A percentile compares a stretch with the other conserved stretches of the same genome.
Evolutionary conservation across 2,329 filamentous ascomycete genomes (phyloP).

Genomic region (Teratosphaeria gauchensis): DNA sequence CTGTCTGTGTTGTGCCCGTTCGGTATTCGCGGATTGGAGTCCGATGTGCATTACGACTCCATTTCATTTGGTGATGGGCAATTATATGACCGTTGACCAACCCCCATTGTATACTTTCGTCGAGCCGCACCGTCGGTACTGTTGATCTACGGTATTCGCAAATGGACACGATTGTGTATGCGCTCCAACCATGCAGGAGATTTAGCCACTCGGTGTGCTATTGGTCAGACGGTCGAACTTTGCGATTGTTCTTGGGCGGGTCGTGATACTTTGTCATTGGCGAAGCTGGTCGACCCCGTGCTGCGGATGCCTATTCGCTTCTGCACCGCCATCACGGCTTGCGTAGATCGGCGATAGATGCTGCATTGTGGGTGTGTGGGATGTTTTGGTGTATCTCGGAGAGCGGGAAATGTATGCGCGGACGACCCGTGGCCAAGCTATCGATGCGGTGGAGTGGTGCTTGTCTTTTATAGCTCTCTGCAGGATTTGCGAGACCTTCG

Average conservation of each 20-base stretch:
- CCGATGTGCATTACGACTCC: background rate
- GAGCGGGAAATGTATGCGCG: too few relatives aligned
- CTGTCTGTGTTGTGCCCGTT: background rate
- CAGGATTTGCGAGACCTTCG: too few relatives aligned
- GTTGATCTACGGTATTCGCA: background rate
- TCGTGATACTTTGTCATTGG: background rate
- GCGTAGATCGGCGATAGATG: background rate
- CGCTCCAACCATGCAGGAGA: too few relatives aligned
- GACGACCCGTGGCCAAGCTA: too few relatives aligned
- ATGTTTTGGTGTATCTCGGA: background rate
- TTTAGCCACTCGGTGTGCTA: too few relatives aligned
- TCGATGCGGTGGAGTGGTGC: too few relatives aligned
- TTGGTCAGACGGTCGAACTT: background rate
- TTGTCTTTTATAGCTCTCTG: too few relatives aligned
- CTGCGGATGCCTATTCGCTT: too few relatives aligned
- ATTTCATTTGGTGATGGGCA: background rate
- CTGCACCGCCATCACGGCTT: background rate
- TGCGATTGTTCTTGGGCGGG: background rate
- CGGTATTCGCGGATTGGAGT: background rate
- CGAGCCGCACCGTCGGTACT: background rate
- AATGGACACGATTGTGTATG: background rate
- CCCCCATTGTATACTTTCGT: background rate
- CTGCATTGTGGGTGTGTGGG: too few relatives aligned
- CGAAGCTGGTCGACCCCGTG: too few relatives aligned
- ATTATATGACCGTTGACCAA: background rate